Evolutionary conservation across 192 early-diverging fungal genomes (phyloP).

Genomic region (Diversispora eburnea): DNA sequence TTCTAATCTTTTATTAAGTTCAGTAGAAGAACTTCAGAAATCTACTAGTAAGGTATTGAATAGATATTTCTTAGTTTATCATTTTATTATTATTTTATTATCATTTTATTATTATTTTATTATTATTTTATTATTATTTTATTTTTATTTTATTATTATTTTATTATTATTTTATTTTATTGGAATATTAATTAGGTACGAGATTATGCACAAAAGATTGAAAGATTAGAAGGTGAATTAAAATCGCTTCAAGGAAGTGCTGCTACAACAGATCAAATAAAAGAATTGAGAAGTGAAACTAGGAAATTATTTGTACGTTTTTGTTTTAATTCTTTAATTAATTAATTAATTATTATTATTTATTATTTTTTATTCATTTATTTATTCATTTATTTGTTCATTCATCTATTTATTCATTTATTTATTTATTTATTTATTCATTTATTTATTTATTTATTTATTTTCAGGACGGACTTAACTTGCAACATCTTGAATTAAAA

Average conservation of each 20-base stretch:
- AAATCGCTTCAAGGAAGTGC: constrained; percentile 48
- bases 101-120: neutral
- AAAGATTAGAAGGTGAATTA: constrained; percentile 65
- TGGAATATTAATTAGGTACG: constrained; percentile 43
- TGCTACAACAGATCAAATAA: constrained; percentile 60
- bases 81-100: too few species aligned
- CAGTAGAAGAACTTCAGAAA: constrained; percentile 75
- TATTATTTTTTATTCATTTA: too few species aligned
- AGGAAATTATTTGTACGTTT: constrained; percentile 48
- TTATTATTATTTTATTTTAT: neutral
- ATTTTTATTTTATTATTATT: neutral
- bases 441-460: neutral
- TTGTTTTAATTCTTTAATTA: neutral
- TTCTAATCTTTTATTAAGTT: constrained; percentile 62
- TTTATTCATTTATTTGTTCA: too few species aligned
- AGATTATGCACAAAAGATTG: constrained; percentile 77
- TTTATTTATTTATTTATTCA: too few species aligned
- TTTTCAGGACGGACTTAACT: constrained; percentile 64
- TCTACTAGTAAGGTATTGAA: constrained; percentile 67
- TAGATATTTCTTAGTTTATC: too few species aligned
- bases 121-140: neutral
- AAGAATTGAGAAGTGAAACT: constrained; percentile 46
- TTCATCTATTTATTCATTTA: too few species aligned
- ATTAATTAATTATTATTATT: neutral
- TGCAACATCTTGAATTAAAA: constrained; percentile 82